A percentile compares a stretch with the other conserved stretches of the same genome.
Conservation (phyloP, 1,139 yeast genomes). For the Suhomyces bribrorum region DNA sequence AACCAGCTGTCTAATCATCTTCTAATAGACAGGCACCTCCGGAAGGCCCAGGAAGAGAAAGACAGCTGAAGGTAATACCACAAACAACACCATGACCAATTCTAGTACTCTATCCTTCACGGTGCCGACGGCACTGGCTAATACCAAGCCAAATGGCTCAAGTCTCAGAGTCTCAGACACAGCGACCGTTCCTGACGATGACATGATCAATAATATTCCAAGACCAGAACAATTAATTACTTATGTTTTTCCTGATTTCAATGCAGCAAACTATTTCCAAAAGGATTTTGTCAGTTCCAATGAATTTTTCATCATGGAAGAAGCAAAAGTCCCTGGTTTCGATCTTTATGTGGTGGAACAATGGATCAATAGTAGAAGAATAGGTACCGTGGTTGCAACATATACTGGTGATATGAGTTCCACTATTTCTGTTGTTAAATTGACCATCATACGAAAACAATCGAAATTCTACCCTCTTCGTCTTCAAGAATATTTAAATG, state of each 20-base stretch:
- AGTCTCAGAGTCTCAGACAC: neutral
- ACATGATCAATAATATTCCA: constrained; percentile 1
- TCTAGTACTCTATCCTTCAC: neutral
- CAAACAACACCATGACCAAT: neutral
- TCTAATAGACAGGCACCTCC: neutral
- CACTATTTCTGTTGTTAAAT: constrained; percentile 57
- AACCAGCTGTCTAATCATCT: too few species aligned
- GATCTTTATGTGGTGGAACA: constrained; percentile 92
- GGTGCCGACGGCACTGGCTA: neutral
- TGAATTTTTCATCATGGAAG: constrained; percentile 43
- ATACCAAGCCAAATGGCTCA: neutral
- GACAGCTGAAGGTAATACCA: too few species aligned
- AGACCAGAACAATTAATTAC: constrained; percentile 35
- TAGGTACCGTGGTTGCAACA: constrained; percentile 70
- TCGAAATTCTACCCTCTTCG: constrained; percentile 57
- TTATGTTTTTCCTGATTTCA: constrained; percentile 51
- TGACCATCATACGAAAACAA: constrained; percentile 59
- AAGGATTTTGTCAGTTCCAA: constrained; percentile 39
- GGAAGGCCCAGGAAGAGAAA: neutral
- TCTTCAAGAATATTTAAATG: constrained; percentile 64
- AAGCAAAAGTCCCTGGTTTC: constrained; percentile 61
- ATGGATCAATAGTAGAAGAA: constrained; percentile 77
- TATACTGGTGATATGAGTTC: constrained; percentile 81
- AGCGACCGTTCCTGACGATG: neutral
- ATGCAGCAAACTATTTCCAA: constrained; percentile 51